Evolutionary conservation across 139 green algal species (phyloP).

Genomic region (Auxenochlorella protothecoides): DNA sequence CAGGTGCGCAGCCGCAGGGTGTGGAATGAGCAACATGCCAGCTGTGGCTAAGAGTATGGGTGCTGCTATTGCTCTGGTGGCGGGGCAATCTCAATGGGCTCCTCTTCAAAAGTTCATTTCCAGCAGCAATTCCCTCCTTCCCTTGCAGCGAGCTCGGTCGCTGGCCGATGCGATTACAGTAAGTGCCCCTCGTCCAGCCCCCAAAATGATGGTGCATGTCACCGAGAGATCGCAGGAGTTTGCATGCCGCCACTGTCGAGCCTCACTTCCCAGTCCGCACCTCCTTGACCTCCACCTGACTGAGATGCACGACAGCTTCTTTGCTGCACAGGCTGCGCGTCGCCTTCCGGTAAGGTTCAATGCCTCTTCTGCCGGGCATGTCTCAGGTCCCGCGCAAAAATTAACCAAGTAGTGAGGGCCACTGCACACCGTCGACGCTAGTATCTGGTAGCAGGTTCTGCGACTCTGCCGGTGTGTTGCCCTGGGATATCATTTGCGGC

Average conservation of each 20-base stretch:
- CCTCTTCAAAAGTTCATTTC: not conserved
- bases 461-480: not conserved
- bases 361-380: too few relatives aligned
- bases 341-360: conserved; percentile 6
- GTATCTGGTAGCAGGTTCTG: not conserved
- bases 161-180: not conserved
- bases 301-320: conserved; percentile 42
- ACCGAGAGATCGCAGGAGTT: not conserved
- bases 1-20: not conserved
- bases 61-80: not conserved
- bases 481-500: too few relatives aligned
- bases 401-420: too few relatives aligned
- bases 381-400: too few relatives aligned
- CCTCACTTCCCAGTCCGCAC: conserved; percentile 19
- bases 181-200: too few relatives aligned
- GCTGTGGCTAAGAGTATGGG: not conserved
- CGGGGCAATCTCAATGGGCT: not conserved
- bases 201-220: too few relatives aligned
- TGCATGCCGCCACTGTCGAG: conserved; percentile 24
- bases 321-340: conserved; percentile 35
- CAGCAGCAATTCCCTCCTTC: not conserved
- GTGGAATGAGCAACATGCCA: too few relatives aligned
- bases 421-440: too few relatives aligned
- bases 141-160: conserved; percentile 1
- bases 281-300: conserved; percentile 30